phyloP scores from a whole-genome alignment of 768 basidiomycete genomes.

The Vishniacozyma victoriae region DNA sequence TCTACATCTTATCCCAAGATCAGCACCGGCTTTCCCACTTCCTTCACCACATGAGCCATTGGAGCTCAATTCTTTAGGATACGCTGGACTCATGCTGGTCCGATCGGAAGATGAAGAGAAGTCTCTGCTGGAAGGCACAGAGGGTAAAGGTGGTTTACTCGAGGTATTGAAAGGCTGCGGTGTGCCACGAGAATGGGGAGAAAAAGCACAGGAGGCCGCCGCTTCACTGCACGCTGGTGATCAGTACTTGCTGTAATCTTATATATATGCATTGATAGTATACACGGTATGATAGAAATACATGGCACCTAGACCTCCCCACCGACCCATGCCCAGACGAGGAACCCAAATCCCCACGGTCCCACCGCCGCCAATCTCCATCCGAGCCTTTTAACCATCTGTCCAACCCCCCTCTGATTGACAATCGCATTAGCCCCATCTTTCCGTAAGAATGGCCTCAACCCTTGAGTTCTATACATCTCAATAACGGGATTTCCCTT shows the following conservation, averaged over 20 bases:
- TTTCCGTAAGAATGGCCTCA: constrained; percentile 32
- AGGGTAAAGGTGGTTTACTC: constrained; percentile 31
- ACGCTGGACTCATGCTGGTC: constrained; percentile 80
- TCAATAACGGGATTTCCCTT: constrained; percentile 13
- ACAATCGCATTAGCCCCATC: constrained; percentile 6
- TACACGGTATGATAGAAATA: too few species aligned
- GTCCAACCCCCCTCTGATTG: constrained; percentile 1
- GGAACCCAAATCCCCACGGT: constrained; percentile 43
- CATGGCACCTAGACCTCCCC: constrained; percentile 38
- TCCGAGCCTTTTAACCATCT: constrained; percentile 27
- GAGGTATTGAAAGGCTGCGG: constrained; percentile 35
- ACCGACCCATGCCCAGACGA: constrained; percentile 44
- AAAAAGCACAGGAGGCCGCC: constrained; percentile 26
- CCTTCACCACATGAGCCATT: constrained; percentile 44
- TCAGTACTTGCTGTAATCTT: constrained; percentile 1
- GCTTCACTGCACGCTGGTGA: too few species aligned
- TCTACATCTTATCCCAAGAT: constrained; percentile 77
- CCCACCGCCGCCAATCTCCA: constrained; percentile 42
- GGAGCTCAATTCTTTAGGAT: constrained; percentile 79
- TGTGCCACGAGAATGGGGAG: constrained; percentile 39
- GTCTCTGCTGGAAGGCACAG: constrained; percentile 54
- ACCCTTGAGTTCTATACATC: constrained; percentile 20
- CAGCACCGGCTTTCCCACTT: constrained; percentile 38
- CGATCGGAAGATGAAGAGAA: constrained; percentile 73
- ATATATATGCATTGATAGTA: too few species aligned